Evolutionary conservation across 352 stramenopile genomes (phyloP).

Genomic region (Phytophthora pinifolia): DNA sequence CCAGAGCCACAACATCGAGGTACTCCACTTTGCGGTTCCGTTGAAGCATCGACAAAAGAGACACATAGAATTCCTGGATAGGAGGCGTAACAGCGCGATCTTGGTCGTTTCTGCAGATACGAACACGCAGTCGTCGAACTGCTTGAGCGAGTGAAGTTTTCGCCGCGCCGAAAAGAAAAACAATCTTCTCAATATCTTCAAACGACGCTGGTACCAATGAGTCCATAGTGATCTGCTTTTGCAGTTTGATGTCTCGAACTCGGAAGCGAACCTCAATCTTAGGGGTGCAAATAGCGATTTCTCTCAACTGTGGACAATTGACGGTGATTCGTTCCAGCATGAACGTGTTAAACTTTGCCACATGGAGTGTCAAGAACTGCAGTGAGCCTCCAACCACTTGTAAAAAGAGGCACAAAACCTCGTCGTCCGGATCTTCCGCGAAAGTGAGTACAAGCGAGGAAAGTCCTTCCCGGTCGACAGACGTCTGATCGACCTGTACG

Average conservation of each 20-base stretch:
- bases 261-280: constrained; percentile 1
- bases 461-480: not conserved
- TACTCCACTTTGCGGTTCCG: not conserved
- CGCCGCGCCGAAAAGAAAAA: not conserved
- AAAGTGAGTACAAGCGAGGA: constrained; percentile 3
- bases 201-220: not conserved
- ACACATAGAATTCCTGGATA: not conserved
- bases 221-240: not conserved
- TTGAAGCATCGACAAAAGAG: not conserved
- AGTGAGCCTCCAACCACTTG: not conserved
- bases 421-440: not conserved
- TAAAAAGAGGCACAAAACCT: constrained; percentile 4
- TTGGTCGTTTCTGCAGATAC: not conserved
- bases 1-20: not conserved
- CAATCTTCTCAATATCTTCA: not conserved
- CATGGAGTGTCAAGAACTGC: constrained; percentile 1
- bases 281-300: constrained; percentile 1
- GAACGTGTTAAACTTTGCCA: not conserved
- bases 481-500: not conserved
- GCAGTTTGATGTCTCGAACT: not conserved
- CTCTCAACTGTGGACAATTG: not conserved
- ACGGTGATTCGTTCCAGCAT: not conserved
- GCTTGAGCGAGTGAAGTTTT: not conserved
- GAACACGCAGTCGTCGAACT: not conserved
- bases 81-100: not conserved